A percentile compares a stretch with the other conserved stretches of the same genome.
phyloP scores from a whole-genome alignment of 768 basidiomycete genomes.

The Tricholoma bakamatsutake region DNA sequence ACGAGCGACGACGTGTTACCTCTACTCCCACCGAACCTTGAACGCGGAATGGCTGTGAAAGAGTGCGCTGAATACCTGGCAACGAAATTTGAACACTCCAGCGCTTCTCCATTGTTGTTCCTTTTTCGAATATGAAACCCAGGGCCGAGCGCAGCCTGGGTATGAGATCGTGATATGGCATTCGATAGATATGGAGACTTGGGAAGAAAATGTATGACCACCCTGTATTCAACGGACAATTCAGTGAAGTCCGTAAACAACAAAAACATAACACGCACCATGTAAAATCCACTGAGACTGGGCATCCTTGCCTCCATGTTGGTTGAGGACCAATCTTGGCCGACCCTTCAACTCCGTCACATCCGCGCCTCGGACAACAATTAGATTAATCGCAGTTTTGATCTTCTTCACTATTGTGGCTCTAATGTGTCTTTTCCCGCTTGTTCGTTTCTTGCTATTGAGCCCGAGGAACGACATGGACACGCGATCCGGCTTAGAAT shows the following conservation, averaged over 20 bases:
- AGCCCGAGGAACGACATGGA: conserved; percentile 33
- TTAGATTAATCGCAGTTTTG: conserved; percentile 33
- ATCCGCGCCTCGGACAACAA: conserved; percentile 36
- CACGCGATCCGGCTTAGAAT: conserved; percentile 18
- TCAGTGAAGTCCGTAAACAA: background rate
- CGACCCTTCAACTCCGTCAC: conserved; percentile 14
- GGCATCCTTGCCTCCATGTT: conserved; percentile 18
- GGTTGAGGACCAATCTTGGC: conserved; percentile 15
- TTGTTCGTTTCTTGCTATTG: conserved; percentile 30
- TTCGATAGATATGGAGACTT: conserved; percentile 32
- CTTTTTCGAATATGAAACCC: conserved; percentile 13
- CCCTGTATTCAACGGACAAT: conserved; percentile 21
- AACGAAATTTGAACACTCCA: conserved; percentile 3
- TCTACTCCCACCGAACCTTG: background rate
- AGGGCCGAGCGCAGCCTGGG: conserved; percentile 21
- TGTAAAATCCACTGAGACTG: conserved; percentile 25
- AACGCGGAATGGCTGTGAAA: background rate
- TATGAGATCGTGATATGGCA: conserved; percentile 2
- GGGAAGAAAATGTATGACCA: conserved; percentile 45
- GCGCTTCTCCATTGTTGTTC: conserved; percentile 15
- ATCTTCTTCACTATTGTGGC: conserved; percentile 26
- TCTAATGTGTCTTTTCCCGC: conserved; percentile 25
- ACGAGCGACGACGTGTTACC: background rate
- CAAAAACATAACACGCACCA: conserved; percentile 19
- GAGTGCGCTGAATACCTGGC: background rate